phyloP scores from a whole-genome alignment of 805 yeast species.

The Ogataea nonfermentans region DNA sequence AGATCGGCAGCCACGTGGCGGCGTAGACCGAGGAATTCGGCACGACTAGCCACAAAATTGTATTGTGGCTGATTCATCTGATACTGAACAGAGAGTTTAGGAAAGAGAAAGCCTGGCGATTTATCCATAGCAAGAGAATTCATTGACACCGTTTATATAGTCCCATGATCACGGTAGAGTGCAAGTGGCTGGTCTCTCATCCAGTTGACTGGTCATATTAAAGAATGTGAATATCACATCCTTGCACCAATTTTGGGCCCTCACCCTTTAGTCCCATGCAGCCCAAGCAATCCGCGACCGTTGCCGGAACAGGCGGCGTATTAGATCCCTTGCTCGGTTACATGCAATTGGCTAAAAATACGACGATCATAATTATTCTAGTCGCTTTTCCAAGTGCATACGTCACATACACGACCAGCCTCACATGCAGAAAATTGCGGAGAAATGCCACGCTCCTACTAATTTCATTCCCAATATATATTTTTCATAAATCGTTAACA shows the following conservation, averaged over 20 bases:
- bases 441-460: not conserved
- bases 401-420: slow-evolving; percentile 1
- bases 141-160: not conserved
- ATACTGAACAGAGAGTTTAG: slow-evolving; percentile 5
- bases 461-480: not conserved
- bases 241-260: not conserved
- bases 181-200: slow-evolving; percentile 1
- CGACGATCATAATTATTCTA: not conserved
- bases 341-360: slow-evolving; percentile 3
- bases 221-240: not conserved
- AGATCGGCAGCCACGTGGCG: slow-evolving; percentile 6
- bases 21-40: slow-evolving; percentile 11
- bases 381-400: not conserved
- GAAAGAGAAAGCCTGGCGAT: slow-evolving; percentile 9
- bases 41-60: slow-evolving; percentile 7
- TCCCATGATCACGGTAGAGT: no score
- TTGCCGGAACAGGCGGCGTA: not conserved
- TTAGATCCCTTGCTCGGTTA: slow-evolving; percentile 1
- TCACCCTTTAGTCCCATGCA: no score
- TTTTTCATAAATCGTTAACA: slow-evolving; percentile 1
- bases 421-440: not conserved
- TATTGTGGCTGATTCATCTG: slow-evolving; percentile 2
- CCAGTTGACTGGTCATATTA: not conserved
- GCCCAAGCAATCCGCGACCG: not conserved
- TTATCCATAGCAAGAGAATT: slow-evolving; percentile 4